phyloP scores from a whole-genome alignment of 306 rosid species.

The peach (Prunus persica) region DNA sequence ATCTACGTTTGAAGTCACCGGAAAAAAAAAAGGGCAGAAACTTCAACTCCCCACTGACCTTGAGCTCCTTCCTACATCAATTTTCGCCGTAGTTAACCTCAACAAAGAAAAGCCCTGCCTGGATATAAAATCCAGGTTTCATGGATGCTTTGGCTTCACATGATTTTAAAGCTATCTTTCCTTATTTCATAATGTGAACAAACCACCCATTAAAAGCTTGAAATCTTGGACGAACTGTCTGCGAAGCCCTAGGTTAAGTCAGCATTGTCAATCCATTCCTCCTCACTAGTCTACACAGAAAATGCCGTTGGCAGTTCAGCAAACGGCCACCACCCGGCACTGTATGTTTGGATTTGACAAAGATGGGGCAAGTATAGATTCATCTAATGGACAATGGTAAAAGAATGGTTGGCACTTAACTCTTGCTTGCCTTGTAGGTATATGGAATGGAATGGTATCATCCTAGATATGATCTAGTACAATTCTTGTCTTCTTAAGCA shows the following conservation, averaged over 20 bases:
- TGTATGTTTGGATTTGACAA: background rate
- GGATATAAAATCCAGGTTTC: background rate
- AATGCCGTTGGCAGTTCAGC: background rate
- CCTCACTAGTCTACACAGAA: background rate
- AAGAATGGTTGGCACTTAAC: conserved; percentile 16
- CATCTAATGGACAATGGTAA: conserved; percentile 15
- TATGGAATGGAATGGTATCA: conserved; percentile 11
- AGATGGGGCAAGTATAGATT: conserved; percentile 5
- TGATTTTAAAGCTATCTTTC: background rate
- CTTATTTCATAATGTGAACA: conserved; percentile 13
- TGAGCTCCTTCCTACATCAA: background rate
- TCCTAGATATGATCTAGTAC: conserved; percentile 38
- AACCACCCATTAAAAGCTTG: conserved; percentile 19
- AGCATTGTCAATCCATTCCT: background rate
- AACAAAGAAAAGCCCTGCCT: background rate
- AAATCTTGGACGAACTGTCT: conserved; percentile 24
- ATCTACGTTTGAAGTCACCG: no score
- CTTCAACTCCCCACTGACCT: background rate
- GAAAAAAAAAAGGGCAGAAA: background rate
- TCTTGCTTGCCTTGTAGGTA: conserved; percentile 5
- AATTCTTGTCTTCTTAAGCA: conserved; percentile 53
- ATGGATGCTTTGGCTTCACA: background rate
- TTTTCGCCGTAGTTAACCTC: background rate
- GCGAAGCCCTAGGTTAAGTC: background rate
- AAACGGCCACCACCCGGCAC: conserved; percentile 8